Percentiles rank a stretch among this genome's conserved stretches.
These are phyloP conservation scores for Papilionanthe hybrid DNA, from an alignment of 116 monocot species.

Conservation along the genomic window DNA sequence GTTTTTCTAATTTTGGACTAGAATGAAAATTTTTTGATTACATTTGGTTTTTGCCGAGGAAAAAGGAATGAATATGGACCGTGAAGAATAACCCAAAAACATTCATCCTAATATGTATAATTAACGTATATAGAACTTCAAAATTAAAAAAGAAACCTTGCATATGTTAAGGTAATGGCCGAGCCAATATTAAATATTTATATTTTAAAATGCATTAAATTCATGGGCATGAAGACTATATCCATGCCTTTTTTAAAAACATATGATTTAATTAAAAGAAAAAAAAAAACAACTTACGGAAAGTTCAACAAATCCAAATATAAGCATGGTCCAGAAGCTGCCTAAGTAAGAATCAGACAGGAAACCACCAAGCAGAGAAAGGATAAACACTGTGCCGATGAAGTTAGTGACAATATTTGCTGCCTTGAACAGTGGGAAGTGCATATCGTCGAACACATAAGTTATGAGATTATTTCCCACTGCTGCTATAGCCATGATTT, in stretches of 20 bases:
- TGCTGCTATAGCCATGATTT: conserved; percentile 96
- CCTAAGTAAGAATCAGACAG: conserved; percentile 97
- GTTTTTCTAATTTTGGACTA: too few relatives aligned
- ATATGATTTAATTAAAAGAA: background rate
- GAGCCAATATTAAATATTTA: background rate
- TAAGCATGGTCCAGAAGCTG: conserved; percentile 97
- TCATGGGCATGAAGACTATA: too few relatives aligned
- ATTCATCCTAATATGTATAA: too few relatives aligned
- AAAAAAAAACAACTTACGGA: conserved; percentile 46
- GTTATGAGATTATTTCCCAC: conserved; percentile 98
- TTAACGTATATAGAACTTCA: too few relatives aligned
- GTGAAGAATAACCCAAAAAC: too few relatives aligned
- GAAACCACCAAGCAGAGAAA: conserved; percentile 91
- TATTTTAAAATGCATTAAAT: too few relatives aligned
- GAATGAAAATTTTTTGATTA: too few relatives aligned
- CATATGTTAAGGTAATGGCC: background rate
- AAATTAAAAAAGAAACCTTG: too few relatives aligned
- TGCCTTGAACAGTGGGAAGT: conserved; percentile 71
- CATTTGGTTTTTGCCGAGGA: too few relatives aligned
- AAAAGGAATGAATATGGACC: too few relatives aligned
- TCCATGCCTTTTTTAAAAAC: too few relatives aligned
- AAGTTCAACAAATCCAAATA: conserved; percentile 94
- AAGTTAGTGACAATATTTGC: conserved; percentile 98
- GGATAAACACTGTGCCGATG: conserved; percentile 83
- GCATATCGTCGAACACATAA: conserved; percentile 97